These are phyloP conservation scores for Mimosa bimucronata DNA, from an alignment of 306 rosid species.

Conservation along the genomic window DNA sequence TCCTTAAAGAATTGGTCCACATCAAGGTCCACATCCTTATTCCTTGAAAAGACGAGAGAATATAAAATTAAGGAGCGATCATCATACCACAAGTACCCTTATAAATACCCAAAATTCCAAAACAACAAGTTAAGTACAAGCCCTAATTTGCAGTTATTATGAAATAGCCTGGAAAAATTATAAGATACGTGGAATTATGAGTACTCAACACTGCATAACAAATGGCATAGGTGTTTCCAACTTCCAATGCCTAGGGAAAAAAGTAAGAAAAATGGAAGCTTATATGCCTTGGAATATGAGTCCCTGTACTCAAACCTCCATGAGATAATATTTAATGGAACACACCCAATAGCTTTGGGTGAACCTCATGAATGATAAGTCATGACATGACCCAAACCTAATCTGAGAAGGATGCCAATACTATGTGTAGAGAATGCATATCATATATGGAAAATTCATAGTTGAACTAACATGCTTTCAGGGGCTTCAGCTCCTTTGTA, in stretches of 20 bases:
- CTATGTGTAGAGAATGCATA: conserved; percentile 16
- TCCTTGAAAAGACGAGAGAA: conserved; percentile 54
- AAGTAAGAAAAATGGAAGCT: neutral
- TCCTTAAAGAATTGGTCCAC: conserved; percentile 74
- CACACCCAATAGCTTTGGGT: conserved; percentile 16
- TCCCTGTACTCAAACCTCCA: conserved; percentile 14
- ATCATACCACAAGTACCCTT: neutral
- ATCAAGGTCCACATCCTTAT: conserved; percentile 81
- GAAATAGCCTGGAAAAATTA: conserved; percentile 20
- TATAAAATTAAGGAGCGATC: conserved; percentile 27
- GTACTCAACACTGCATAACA: neutral
- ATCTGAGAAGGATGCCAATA: conserved; percentile 2
- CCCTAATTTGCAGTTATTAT: conserved; percentile 24
- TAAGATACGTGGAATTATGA: conserved; percentile 3
- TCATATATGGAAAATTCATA: conserved; percentile 15
- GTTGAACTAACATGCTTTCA: conserved; percentile 63
- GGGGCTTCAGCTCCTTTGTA: conserved; percentile 92
- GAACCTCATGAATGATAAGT: conserved; percentile 25
- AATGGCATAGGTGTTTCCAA: conserved; percentile 5
- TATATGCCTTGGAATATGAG: conserved; percentile 14
- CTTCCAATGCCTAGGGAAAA: neutral
- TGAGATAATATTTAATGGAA: conserved; percentile 1
- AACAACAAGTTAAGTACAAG: conserved; percentile 13
- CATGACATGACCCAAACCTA: conserved; percentile 18
- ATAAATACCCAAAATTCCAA: conserved; percentile 12